Evolutionary conservation across 75 land plant species (phyloP), one percentile per base, ranked within the genome.

Genomic region (Picea glauca): DNA sequence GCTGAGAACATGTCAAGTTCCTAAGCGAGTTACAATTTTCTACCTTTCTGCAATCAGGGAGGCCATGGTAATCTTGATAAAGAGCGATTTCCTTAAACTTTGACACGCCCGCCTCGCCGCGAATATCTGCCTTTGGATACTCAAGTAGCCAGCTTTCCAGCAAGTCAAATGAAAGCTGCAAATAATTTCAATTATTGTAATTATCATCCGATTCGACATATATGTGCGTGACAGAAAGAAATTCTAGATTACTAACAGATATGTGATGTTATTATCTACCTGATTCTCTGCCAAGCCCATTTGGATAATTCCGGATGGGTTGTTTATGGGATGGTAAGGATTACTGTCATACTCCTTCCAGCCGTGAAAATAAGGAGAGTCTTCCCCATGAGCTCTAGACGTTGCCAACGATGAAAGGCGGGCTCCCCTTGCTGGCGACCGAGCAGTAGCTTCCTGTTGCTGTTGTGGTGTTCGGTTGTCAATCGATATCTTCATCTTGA

Each of bases 221-320:
- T 40, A 4, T 3, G 1, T 40, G 43, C 4, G 43, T 4, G 43
- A 3, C 4, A 40, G 43, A 40, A 4, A 4, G 3, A 40, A 40
- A 40, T 40, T 4, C 0, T 2, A 40, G 43, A 40, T 4, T 40
- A 40, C 4, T 40, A 3, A 40, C 3, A 40, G 43, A 40, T 40
- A 40, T 40, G 43, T 40, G 43, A 40, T 40, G 43, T 26, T 26
- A 26, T 35, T 59, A 75, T 79, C 59, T 68, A 85, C 90, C 79
- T 85, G 83, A 74, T 80, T 85, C 46, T 85, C 88, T 54, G 90
- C 79, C 43, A 86, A 72, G 54, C 85, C 90, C 78, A 88, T 84
- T 62, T 85, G 83, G 58, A 88, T 88, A 81, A 93, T 89, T 15
- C 96, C 90, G 1, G 60, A 43, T 11, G 90, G 88, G 64, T 88